phyloP scores from a whole-genome alignment of 2,329 filamentous ascomycete genomes.

The Ceratocystis variospora region DNA sequence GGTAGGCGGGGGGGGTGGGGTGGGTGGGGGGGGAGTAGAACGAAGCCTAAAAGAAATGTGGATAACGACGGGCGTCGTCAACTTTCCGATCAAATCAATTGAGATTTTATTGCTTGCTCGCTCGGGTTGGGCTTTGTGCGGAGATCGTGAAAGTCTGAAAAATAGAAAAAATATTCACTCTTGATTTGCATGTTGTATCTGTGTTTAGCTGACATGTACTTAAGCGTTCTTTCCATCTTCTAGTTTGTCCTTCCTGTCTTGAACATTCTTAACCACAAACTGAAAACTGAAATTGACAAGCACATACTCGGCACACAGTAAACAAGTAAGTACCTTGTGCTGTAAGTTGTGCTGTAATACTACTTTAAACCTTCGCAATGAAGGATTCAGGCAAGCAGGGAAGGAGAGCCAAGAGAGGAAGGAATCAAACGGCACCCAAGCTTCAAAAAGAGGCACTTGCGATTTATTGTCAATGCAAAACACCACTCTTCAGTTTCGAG shows the following conservation, averaged over 20 bases:
- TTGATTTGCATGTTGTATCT: background rate
- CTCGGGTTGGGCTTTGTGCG: background rate
- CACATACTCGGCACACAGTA: background rate
- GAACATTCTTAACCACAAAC: background rate
- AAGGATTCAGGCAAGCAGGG: background rate
- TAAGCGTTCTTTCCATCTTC: background rate
- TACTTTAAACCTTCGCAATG: background rate
- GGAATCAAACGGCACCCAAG: background rate
- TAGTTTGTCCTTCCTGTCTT: background rate
- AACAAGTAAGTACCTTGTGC: background rate
- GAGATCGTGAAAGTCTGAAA: background rate
- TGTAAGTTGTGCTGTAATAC: background rate
- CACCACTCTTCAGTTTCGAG: background rate
- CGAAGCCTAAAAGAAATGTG: background rate
- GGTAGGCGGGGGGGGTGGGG: too few species aligned
- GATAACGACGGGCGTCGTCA: background rate
- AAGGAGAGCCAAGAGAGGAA: background rate
- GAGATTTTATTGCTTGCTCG: background rate
- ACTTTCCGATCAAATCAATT: background rate
- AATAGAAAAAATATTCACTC: background rate
- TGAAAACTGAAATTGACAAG: too few species aligned
- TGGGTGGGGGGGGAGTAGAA: too few species aligned
- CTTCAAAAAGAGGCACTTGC: slow-evolving; percentile 9
- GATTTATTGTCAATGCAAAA: background rate
- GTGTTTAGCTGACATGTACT: background rate